Conservation (phyloP, 148 eudicot genomes). For the Bassia scoparia region DNA sequence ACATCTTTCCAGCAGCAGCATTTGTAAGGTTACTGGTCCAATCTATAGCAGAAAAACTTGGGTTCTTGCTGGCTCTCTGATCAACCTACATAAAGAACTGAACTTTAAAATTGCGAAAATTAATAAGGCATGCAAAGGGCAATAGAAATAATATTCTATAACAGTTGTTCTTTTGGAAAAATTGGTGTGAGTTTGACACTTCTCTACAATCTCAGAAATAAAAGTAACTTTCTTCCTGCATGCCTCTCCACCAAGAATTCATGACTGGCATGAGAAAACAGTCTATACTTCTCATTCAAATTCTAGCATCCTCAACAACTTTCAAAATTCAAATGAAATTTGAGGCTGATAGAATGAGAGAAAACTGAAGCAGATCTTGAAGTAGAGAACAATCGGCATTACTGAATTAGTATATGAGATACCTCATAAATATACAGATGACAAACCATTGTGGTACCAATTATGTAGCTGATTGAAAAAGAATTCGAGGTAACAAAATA, state of each 20-base stretch:
- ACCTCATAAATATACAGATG: too few relatives aligned
- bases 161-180: not conserved
- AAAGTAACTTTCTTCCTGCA: not conserved
- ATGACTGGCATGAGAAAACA: not conserved
- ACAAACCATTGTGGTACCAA: not conserved
- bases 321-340: not conserved
- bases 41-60: slow-evolving; percentile 45
- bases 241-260: not conserved
- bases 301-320: not conserved
- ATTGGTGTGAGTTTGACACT: not conserved
- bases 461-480: not conserved
- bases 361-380: not conserved
- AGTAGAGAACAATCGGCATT: not conserved
- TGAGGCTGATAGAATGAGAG: not conserved
- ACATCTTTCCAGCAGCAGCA: slow-evolving; percentile 63
- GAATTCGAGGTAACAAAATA: not conserved
- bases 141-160: too few relatives aligned
- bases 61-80: slow-evolving; percentile 30
- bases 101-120: too few relatives aligned
- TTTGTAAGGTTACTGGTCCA: slow-evolving; percentile 94
- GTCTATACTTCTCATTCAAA: not conserved
- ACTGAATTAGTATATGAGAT: not conserved
- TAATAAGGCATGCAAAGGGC: too few relatives aligned
- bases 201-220: not conserved
- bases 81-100: slow-evolving; percentile 37